phyloP scores from a whole-genome alignment of 1,139 yeast genomes.

The Suhomyces guaymorum region DNA sequence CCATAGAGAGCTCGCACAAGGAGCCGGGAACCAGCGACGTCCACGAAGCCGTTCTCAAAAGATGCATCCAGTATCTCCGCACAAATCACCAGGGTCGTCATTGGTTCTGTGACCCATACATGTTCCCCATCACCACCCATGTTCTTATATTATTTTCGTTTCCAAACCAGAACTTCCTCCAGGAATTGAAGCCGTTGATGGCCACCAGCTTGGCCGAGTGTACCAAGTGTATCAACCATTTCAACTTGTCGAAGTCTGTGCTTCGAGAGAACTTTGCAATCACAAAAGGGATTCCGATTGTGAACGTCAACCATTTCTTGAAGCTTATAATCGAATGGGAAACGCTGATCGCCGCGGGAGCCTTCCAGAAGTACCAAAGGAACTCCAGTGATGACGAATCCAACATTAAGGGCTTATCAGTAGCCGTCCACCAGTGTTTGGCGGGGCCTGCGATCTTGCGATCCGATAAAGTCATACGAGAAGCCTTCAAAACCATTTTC shows the following conservation, averaged over 20 bases:
- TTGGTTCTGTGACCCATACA: conserved; percentile 55
- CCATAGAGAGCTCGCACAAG: conserved; percentile 25
- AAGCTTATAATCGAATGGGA: conserved; percentile 58
- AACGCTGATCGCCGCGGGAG: conserved; percentile 10
- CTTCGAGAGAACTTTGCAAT: conserved; percentile 54
- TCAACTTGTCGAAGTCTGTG: conserved; percentile 53
- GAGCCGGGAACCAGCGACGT: conserved; percentile 27
- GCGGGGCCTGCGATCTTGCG: conserved; percentile 53
- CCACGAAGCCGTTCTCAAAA: conserved; percentile 30
- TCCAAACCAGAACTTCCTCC: conserved; percentile 45
- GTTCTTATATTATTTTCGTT: conserved; percentile 61
- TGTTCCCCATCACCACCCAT: conserved; percentile 53
- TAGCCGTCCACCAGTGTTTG: conserved; percentile 47
- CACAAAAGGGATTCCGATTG: conserved; percentile 49
- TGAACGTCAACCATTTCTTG: conserved; percentile 52
- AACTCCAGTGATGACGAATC: not conserved
- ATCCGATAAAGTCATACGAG: conserved; percentile 30
- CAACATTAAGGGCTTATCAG: no score
- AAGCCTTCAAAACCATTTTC: conserved; percentile 8
- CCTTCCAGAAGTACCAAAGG: not conserved
- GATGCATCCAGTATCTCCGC: conserved; percentile 28
- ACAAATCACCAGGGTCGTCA: conserved; percentile 34
- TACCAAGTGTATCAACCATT: conserved; percentile 51
- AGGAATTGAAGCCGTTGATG: conserved; percentile 44
- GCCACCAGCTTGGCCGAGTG: conserved; percentile 46